A percentile compares a stretch with the other conserved stretches of the same genome.
phyloP scores from a whole-genome alignment of 2,329 filamentous ascomycete genomes.

The Helicocarpus griseus region DNA sequence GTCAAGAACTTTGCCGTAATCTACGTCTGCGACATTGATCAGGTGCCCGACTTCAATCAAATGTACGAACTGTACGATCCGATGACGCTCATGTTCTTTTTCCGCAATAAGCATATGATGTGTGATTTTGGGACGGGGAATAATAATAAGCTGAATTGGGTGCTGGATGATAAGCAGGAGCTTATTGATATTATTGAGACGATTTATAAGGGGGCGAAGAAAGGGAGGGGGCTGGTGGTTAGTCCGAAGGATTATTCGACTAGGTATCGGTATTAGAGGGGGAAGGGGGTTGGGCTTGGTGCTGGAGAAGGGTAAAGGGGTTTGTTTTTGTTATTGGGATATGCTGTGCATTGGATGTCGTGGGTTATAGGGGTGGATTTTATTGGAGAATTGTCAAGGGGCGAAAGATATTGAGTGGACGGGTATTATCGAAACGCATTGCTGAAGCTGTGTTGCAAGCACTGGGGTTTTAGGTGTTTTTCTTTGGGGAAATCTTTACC shows the following conservation, averaged over 20 bases:
- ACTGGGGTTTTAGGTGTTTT: too few relatives aligned
- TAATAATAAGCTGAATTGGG: conserved; percentile 97
- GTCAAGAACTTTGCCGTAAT: conserved; percentile 67
- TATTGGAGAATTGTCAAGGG: background rate
- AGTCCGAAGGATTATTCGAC: conserved; percentile 64
- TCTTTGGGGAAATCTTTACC: too few relatives aligned
- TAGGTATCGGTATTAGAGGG: conserved; percentile 3
- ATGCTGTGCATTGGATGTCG: background rate
- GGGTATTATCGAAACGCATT: too few relatives aligned
- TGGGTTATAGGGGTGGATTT: background rate
- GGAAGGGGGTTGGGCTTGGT: background rate
- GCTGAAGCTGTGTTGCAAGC: too few relatives aligned
- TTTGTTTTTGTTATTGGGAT: background rate
- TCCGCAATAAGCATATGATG: conserved; percentile 95
- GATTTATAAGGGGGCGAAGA: conserved; percentile 96
- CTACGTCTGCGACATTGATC: conserved; percentile 82
- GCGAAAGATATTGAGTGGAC: too few relatives aligned
- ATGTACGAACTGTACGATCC: conserved; percentile 94
- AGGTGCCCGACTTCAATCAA: conserved; percentile 85
- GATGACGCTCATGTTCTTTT: conserved; percentile 96
- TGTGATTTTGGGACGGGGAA: conserved; percentile 63
- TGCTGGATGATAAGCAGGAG: conserved; percentile 95
- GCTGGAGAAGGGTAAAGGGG: background rate
- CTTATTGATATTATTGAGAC: conserved; percentile 98
- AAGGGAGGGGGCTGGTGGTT: conserved; percentile 90